Base-by-base conservation (phyloP, 2,329 filamentous ascomycete species). In the Botrytis hyacinthi region DNA sequence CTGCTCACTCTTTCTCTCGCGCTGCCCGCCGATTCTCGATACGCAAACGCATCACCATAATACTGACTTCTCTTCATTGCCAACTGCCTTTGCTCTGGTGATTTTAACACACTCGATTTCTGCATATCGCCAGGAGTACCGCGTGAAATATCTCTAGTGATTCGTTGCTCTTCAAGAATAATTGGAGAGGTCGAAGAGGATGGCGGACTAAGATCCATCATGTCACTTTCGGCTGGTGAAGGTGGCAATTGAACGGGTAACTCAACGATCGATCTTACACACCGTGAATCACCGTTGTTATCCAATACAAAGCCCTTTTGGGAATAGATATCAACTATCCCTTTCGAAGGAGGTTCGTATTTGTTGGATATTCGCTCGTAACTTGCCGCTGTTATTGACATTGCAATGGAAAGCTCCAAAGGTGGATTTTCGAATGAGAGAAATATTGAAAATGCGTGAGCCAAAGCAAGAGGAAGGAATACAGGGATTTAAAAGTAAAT, bases 41-140 rank as follows among this genome's bases (percentile, higher is more conserved):
- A 70, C 70, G 81, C 80, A 77, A 82, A 82, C 12, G 77, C 79
- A 29, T 82, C 80, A 6, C 73, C 77, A 69, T 81, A 83, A 68
- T 80, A 82, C 69, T 80, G 79, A 69, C 77, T 80, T 71, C 77
- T 80, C 68, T 75, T 76, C 71, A 73, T 79, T 5, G 79, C 78
- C 12, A 80, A 69, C 35, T 78, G 74, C 61, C 74, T 78, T 68
- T 78, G 76, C 65, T 80, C 77, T 20, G 79, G 75, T 32, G 77
- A 78, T 70, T 80, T 81, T 14, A 68, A 68, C n/a, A 77, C 74
- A 7, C 75, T 74, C 48, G 78, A 78, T 26, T 76, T 78, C 9
- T 74, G 74, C 42, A 72, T 71, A 74, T 81, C 80, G 26, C 79
- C 80, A 1, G 79, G 80, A 18, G 79, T 74, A 16, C 79, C 79